phyloP scores from a whole-genome alignment of 1,139 yeast genomes.

The Kluyveromyces sp. region DNA sequence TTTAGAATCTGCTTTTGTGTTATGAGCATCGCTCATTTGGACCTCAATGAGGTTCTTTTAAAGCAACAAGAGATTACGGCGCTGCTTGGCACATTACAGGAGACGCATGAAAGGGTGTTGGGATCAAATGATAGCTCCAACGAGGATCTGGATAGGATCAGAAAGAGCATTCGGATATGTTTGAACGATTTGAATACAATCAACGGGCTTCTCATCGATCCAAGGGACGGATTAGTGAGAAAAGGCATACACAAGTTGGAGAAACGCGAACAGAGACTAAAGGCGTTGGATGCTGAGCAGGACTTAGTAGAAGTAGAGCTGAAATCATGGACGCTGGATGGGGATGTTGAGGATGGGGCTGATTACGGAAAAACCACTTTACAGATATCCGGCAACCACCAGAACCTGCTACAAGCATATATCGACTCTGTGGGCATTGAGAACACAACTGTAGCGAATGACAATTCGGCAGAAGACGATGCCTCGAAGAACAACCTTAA shows the following conservation, averaged over 20 bases:
- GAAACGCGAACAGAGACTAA: slow-evolving; percentile 14
- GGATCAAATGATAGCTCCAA: slow-evolving; percentile 8
- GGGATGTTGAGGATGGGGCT: background rate
- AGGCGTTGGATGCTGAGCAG: slow-evolving; percentile 12
- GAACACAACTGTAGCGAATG: slow-evolving; percentile 19
- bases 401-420: slow-evolving; percentile 18
- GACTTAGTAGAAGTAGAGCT: slow-evolving; percentile 10
- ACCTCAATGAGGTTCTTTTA: slow-evolving; percentile 20
- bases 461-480: slow-evolving; percentile 3
- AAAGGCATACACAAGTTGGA: slow-evolving; percentile 16
- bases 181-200: slow-evolving; percentile 23
- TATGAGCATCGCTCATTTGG: slow-evolving; percentile 10
- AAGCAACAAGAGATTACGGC: slow-evolving; percentile 21
- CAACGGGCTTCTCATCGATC: slow-evolving; percentile 21
- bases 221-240: slow-evolving; percentile 27
- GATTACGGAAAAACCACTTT: slow-evolving; percentile 7
- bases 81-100: slow-evolving; percentile 16
- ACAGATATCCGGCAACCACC: slow-evolving; percentile 17
- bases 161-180: slow-evolving; percentile 25
- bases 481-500: background rate
- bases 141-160: slow-evolving; percentile 10
- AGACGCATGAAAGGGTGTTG: slow-evolving; percentile 20
- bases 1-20: no score
- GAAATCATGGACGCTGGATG: slow-evolving; percentile 14
- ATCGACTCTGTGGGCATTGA: slow-evolving; percentile 22